phyloP scores from a whole-genome alignment of 1,139 yeast species.

The Candida glucosophila region DNA sequence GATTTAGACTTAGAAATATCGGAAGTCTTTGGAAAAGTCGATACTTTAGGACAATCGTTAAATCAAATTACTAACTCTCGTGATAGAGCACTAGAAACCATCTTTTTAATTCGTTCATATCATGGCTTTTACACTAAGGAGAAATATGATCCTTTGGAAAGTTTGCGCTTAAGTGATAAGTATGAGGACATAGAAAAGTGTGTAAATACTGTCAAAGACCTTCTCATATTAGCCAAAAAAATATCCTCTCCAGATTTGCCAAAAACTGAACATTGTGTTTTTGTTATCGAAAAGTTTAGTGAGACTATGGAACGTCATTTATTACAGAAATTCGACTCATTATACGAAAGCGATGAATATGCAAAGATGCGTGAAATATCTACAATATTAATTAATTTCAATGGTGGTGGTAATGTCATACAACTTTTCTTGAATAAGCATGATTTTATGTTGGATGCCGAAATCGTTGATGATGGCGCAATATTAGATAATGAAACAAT shows the following conservation, averaged over 20 bases:
- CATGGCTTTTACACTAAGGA: constrained; percentile 61
- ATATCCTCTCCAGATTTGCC: constrained; percentile 44
- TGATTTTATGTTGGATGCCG: constrained; percentile 51
- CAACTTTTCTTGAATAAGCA: constrained; percentile 79
- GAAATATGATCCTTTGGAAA: constrained; percentile 54
- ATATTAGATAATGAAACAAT: constrained; percentile 29
- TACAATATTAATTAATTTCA: constrained; percentile 67
- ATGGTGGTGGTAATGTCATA: constrained; percentile 78
- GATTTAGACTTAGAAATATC: constrained; percentile 53
- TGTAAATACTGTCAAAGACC: constrained; percentile 60
- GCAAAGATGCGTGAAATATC: constrained; percentile 76
- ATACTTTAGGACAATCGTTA: constrained; percentile 67
- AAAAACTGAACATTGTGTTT: constrained; percentile 42
- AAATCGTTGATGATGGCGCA: constrained; percentile 25
- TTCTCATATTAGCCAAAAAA: constrained; percentile 57
- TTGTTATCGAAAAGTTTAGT: constrained; percentile 60
- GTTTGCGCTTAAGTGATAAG: constrained; percentile 31
- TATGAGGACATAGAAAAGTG: constrained; percentile 53
- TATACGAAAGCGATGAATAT: constrained; percentile 50
- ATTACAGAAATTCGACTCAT: constrained; percentile 48
- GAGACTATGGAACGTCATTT: constrained; percentile 66
- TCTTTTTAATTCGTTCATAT: constrained; percentile 69
- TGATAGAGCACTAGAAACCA: constrained; percentile 66
- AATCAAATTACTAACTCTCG: constrained; percentile 71
- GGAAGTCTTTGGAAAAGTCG: constrained; percentile 52